These are phyloP conservation scores for Tremellales sp. DNA, from an alignment of 1,284 basidiomycete genomes.

Conservation along the genomic window DNA sequence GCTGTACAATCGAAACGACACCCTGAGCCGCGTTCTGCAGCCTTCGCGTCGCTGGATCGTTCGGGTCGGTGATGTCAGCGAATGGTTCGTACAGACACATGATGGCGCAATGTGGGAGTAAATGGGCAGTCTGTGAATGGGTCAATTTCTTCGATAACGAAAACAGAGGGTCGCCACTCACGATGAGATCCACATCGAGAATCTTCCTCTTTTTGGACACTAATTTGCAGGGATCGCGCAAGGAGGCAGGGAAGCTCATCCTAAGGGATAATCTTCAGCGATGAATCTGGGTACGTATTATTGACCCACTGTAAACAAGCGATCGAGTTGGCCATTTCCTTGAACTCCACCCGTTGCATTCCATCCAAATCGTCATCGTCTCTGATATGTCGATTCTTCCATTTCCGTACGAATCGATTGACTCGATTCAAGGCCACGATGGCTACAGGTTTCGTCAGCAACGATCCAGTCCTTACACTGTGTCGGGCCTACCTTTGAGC, in stretches of 20 bases:
- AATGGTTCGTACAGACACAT: slow-evolving; percentile 48
- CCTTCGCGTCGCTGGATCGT: slow-evolving; percentile 35
- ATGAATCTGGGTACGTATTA: neutral
- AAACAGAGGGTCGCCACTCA: slow-evolving; percentile 11
- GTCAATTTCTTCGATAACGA: neutral
- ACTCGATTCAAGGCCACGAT: slow-evolving; percentile 35
- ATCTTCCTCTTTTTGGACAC: slow-evolving; percentile 20
- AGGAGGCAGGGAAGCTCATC: slow-evolving; percentile 38
- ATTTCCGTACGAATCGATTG: slow-evolving; percentile 36
- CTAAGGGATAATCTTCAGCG: slow-evolving; percentile 7
- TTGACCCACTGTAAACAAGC: slow-evolving; percentile 39
- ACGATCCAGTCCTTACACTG: too few relatives aligned
- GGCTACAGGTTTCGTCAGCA: slow-evolving; percentile 17
- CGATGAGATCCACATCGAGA: slow-evolving; percentile 40
- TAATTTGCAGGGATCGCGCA: slow-evolving; percentile 26
- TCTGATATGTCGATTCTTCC: slow-evolving; percentile 43
- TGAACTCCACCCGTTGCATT: slow-evolving; percentile 43
- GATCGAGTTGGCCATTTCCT: slow-evolving; percentile 42
- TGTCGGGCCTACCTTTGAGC: slow-evolving; percentile 25
- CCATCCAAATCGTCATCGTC: slow-evolving; percentile 44
- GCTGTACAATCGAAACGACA: slow-evolving; percentile 40
- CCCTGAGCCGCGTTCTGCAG: slow-evolving; percentile 36
- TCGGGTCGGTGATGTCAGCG: slow-evolving; percentile 39
- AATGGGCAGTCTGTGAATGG: slow-evolving; percentile 30
- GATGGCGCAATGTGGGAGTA: slow-evolving; percentile 39